Conservation (phyloP, 2,329 filamentous ascomycete species). For the Hypoxylon sp. region DNA sequence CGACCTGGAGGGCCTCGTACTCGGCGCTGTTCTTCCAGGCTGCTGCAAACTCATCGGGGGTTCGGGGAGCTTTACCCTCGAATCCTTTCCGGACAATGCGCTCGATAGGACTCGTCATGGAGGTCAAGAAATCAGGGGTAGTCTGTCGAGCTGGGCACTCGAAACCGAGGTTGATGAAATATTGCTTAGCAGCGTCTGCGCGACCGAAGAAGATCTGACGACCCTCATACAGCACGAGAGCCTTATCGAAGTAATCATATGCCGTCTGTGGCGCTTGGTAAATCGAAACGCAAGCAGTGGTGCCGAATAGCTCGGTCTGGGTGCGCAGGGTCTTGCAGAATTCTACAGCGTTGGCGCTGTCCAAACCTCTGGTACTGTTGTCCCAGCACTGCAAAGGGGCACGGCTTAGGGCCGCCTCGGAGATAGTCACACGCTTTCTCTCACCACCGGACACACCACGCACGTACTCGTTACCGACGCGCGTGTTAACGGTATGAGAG, state of each 20-base stretch:
- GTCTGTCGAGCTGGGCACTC: conserved; percentile 77
- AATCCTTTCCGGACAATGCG: conserved; percentile 70
- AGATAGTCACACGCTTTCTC: conserved; percentile 76
- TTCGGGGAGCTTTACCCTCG: conserved; percentile 70
- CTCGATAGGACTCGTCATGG: conserved; percentile 74
- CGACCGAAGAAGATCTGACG: conserved; percentile 75
- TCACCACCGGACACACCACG: conserved; percentile 83
- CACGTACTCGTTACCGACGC: conserved; percentile 81
- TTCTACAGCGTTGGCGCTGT: conserved; percentile 82
- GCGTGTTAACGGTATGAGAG: conserved; percentile 79
- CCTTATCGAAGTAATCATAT: conserved; percentile 77
- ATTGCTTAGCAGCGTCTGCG: conserved; percentile 71
- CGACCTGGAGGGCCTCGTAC: conserved; percentile 65
- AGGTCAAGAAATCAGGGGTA: conserved; percentile 80
- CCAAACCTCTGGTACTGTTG: conserved; percentile 81
- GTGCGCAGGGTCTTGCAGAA: conserved; percentile 78
- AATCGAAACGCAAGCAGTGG: conserved; percentile 78
- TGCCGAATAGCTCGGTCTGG: conserved; percentile 76
- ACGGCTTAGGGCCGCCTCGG: conserved; percentile 72
- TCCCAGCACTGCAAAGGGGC: conserved; percentile 77
- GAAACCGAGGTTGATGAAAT: conserved; percentile 78
- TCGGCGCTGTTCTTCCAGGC: conserved; percentile 70
- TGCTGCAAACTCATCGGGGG: conserved; percentile 73
- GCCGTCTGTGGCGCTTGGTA: conserved; percentile 77
- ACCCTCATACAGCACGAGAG: conserved; percentile 71